Evolutionary conservation across 441 rosid genomes (phyloP), one percentile per base, ranked within the genome.

Genomic region (Gossypium davidsonii): DNA sequence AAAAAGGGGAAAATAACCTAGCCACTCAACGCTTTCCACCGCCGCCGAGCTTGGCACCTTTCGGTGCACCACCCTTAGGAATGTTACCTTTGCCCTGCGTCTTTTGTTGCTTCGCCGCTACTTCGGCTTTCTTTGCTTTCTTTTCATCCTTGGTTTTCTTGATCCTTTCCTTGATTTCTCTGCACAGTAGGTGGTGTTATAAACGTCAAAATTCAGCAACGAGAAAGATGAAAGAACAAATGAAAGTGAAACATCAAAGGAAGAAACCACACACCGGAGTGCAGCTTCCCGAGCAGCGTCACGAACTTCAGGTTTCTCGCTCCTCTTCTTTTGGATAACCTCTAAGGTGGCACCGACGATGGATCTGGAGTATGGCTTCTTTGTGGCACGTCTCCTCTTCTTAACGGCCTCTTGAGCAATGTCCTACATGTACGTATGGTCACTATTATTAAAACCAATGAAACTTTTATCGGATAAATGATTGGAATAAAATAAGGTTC

Each of bases 241-340:
- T 55, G 34, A 6, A 55, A 55, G 20, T 10, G 1, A 11, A 18
- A 70, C 1, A 20, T 44, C 2, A 14, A 4, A 70, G 1, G 53
- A 48, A 23, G 25, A 31, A 10, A 56, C 44, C 17, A 78, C 87
- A 4, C 60, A 92, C 97, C 96, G 88, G 11, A 92, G 88, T 3
- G 96, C 94, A 39, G 96, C 90, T 86, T 92, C 97, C 31, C 97
- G 83, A 31, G 96, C 97, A 21, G 96, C 96, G 82, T 92, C 97
- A 65, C 97, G 93, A 73, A 92, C 94, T 81, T 92, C 96, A 0
- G 96, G 93, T 79, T 92, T 92, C 85, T 92, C 96, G 4, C 91
- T 77, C 71, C 97, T 83, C 67, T 77, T 89, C 91, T 89, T 92
- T 82, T 92, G 97, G 77, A 92, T 92, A 31, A 89, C 90, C 70